Conservation (phyloP, 2,329 filamentous ascomycete genomes). For the Phoma sp. region DNA sequence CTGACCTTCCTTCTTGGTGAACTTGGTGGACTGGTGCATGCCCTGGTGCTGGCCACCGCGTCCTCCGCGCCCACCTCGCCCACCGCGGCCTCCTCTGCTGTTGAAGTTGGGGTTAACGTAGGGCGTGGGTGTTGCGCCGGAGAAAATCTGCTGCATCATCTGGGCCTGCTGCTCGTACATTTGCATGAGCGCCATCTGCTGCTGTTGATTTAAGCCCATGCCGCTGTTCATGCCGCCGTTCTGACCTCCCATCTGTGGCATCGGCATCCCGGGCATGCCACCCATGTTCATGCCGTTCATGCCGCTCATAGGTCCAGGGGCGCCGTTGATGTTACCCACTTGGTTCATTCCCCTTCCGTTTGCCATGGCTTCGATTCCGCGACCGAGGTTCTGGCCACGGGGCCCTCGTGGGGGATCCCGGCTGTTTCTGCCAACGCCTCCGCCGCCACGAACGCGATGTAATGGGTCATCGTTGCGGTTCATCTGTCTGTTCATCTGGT, state of each 20-base stretch:
- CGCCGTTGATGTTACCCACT: conserved; percentile 38
- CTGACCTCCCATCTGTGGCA: conserved; percentile 45
- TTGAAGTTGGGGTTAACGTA: conserved; percentile 63
- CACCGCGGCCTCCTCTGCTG: conserved; percentile 14
- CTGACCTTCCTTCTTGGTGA: conserved; percentile 55
- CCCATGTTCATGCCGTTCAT: conserved; percentile 47
- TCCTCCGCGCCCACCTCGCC: conserved; percentile 41
- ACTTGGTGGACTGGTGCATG: conserved; percentile 63
- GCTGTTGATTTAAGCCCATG: conserved; percentile 65
- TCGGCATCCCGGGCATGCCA: conserved; percentile 43
- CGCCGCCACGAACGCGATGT: conserved; percentile 77
- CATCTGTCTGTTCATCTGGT: conserved; percentile 83
- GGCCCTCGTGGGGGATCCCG: conserved; percentile 77
- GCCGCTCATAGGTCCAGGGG: conserved; percentile 48
- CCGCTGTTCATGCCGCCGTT: conserved; percentile 53
- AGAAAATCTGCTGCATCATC: conserved; percentile 51
- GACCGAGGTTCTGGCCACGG: conserved; percentile 56
- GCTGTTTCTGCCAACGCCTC: conserved; percentile 83
- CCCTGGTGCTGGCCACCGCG: conserved; percentile 61
- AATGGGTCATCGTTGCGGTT: conserved; percentile 79
- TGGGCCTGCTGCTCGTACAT: conserved; percentile 87
- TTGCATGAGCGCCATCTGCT: conserved; percentile 76
- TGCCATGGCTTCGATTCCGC: conserved; percentile 46
- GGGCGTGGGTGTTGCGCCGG: conserved; percentile 54
- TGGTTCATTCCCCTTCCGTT: conserved; percentile 50